Base-by-base conservation (phyloP, 2,329 filamentous ascomycete species). In the Aphanocladium album region DNA sequence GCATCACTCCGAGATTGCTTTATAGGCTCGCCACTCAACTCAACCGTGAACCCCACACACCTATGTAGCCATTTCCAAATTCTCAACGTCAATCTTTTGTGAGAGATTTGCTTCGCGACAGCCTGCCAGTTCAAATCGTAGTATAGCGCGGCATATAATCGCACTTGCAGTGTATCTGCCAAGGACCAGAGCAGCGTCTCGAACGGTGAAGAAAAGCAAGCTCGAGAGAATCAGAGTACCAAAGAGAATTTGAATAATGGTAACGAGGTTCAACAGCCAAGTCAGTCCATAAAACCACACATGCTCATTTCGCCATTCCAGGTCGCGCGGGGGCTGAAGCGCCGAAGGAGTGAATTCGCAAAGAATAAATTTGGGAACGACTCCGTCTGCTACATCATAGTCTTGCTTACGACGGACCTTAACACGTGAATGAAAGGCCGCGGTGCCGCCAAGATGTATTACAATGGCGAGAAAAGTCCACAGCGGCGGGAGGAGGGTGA, bases 171-270 rank as follows among this genome's bases (percentile, higher is more conserved):
- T 30, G 30, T 30, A 30, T 30, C 30, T 30, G 5, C 30, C 30
- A 30, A 30, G 30, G 30, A 30, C 30, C 30, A 30, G 30, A 30
- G 30, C 30, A 30, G 30, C 30, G 30, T 30, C 30, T 30, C 30
- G 30, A 30, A 30, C 30, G 30, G 30, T 30, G 30, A 30, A 30
- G 30, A 69, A 68, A 2, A 70, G 61, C 61, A 69, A 58, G 11
- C 66, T 67, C 5, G 67, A 69, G 25, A 69, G 57, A 16, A 68
- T 61, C 16, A 69, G 56, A 3, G 65, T 69, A 46, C 67, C 67
- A n/a, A 68, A 66, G 16, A 68, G 57, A 14, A 69, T 60, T 47
- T 69, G 65, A 2, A 55, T 60, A 19, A 69, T 23, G 12, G 63
- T 67, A 19, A 65, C 64, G 19, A 67, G 35, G 37, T 62, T 63